Percentiles rank a stretch among this genome's conserved stretches.
These are phyloP conservation scores for Nepenthes gracilis DNA, from an alignment of 148 eudicot species.

Conservation along the genomic window DNA sequence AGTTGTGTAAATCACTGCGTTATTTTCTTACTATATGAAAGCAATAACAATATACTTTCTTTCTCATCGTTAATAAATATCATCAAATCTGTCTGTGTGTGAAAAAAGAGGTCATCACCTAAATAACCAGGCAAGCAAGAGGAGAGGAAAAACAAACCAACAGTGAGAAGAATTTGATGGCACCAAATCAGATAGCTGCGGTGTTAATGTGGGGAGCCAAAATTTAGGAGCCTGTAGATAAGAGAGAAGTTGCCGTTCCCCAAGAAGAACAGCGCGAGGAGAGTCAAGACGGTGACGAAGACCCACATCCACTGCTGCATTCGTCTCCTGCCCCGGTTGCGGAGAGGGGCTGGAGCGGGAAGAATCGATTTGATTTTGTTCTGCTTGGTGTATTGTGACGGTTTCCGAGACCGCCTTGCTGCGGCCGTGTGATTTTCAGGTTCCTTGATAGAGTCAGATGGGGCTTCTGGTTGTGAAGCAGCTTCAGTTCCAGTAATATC, in stretches of 20 bases:
- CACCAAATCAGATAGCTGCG: not conserved
- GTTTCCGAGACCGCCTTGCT: constrained; percentile 36
- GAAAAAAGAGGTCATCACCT: constrained; percentile 6
- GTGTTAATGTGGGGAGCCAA: constrained; percentile 16
- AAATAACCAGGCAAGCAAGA: constrained; percentile 4
- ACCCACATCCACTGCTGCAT: constrained; percentile 58
- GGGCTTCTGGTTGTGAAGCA: constrained; percentile 20
- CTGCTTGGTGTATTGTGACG: constrained; percentile 32
- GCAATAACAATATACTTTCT: constrained; percentile 14
- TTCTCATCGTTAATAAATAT: no score
- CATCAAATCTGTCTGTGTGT: constrained; percentile 13
- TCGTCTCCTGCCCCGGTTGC: constrained; percentile 55
- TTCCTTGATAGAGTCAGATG: constrained; percentile 24
- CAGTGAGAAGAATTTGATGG: not conserved
- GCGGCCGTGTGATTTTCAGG: constrained; percentile 17
- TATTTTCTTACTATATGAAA: constrained; percentile 15
- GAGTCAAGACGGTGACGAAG: constrained; percentile 14
- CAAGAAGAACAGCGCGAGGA: constrained; percentile 44
- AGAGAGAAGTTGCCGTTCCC: constrained; percentile 34
- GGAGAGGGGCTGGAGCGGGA: constrained; percentile 82
- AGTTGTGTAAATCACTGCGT: no score
- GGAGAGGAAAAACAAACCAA: not conserved
- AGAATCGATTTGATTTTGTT: constrained; percentile 58
- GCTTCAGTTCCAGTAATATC: constrained; percentile 24
- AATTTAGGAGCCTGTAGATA: constrained; percentile 8